Conservation (phyloP, 371 early-diverging fungal genomes). For the Apophysomyces variabilis region DNA sequence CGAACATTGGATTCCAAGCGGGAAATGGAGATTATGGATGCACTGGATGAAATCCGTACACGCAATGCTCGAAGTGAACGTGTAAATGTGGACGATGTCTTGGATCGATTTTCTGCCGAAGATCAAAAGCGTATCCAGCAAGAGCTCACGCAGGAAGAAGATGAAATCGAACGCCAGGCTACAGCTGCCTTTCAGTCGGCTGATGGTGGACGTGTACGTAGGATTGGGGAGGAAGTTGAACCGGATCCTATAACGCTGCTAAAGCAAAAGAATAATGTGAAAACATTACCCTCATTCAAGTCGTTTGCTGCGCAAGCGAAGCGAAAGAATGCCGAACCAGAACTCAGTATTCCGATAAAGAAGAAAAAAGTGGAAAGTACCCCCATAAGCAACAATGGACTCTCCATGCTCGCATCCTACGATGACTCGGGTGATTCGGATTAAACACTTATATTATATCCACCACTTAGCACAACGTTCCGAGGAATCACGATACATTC, state of each 20-base stretch:
- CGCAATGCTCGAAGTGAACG: constrained; percentile 86
- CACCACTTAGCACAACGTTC: too few species aligned
- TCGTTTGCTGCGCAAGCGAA: constrained; percentile 12
- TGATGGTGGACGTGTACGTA: constrained; percentile 74
- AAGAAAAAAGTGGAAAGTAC: constrained; percentile 42
- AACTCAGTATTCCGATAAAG: constrained; percentile 34
- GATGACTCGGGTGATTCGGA: constrained; percentile 31
- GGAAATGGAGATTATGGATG: constrained; percentile 97
- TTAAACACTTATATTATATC: neutral
- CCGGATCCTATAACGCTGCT: constrained; percentile 53
- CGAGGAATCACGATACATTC: too few species aligned
- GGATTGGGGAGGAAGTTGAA: constrained; percentile 61
- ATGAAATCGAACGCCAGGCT: constrained; percentile 72
- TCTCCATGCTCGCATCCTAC: constrained; percentile 41
- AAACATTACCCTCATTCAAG: constrained; percentile 20
- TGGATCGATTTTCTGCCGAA: constrained; percentile 56
- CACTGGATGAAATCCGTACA: constrained; percentile 92
- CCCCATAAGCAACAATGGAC: constrained; percentile 14
- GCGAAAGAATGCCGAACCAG: constrained; percentile 22
- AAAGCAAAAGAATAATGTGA: constrained; percentile 31
- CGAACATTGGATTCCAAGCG: constrained; percentile 90
- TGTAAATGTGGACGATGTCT: constrained; percentile 65
- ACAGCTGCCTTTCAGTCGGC: constrained; percentile 68
- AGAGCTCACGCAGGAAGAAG: constrained; percentile 59
- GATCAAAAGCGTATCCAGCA: constrained; percentile 42